A percentile compares a stretch with the other conserved stretches of the same genome.
Conservation (phyloP, 1,139 yeast genomes). For the Pichiaceae sp. region DNA sequence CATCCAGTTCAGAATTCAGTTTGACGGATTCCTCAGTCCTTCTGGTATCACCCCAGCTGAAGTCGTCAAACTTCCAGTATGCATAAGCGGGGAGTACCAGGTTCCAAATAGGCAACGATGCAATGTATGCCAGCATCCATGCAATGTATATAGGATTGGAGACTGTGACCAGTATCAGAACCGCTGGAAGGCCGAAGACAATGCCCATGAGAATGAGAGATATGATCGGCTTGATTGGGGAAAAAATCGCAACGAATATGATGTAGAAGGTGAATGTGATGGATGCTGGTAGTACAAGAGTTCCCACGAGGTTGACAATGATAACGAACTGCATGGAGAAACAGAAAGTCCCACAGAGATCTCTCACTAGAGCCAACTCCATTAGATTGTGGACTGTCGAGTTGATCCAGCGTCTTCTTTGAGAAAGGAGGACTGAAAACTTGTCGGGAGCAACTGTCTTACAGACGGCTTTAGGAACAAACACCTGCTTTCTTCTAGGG, state of each 20-base stretch:
- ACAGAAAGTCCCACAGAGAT: constrained; percentile 94
- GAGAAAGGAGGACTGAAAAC: constrained; percentile 77
- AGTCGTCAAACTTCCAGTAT: constrained; percentile 96
- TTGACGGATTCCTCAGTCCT: constrained; percentile 66
- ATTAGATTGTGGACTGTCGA: constrained; percentile 92
- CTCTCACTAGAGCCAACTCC: constrained; percentile 83
- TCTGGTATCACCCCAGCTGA: constrained; percentile 98
- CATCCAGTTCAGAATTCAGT: constrained; percentile 60
- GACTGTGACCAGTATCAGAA: constrained; percentile 81
- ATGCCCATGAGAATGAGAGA: constrained; percentile 74
- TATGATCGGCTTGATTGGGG: constrained; percentile 62
- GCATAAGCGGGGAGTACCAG: constrained; percentile 85
- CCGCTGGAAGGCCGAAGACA: constrained; percentile 85
- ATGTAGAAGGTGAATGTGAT: constrained; percentile 82
- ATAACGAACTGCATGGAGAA: constrained; percentile 96
- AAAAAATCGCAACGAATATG: constrained; percentile 62
- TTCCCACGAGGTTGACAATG: constrained; percentile 80
- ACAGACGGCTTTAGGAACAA: constrained; percentile 92
- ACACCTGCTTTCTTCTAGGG: constrained; percentile 89
- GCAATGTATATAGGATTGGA: constrained; percentile 65
- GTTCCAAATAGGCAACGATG: constrained; percentile 93
- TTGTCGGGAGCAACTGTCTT: constrained; percentile 86
- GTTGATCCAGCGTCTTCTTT: constrained; percentile 97
- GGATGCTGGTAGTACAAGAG: constrained; percentile 89
- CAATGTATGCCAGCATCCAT: constrained; percentile 75